Base-by-base conservation (phyloP, 805 yeast genomes). In the Schizosaccharomyces lindneri region DNA sequence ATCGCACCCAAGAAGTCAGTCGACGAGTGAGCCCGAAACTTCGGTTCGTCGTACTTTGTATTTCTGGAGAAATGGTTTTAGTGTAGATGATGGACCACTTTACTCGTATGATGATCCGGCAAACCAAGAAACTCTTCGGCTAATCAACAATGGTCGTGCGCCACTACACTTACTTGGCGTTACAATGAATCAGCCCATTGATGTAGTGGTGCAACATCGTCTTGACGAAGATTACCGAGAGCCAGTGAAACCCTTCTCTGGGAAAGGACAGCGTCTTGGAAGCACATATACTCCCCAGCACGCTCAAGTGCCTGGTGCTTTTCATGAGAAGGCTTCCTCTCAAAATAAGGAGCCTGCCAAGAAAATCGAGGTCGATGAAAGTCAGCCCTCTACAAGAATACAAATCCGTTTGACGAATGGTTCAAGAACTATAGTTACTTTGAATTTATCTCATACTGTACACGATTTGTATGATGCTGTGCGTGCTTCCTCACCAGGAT, bases 51-150 rank as follows among this genome's bases (percentile, higher is more conserved):
- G 97, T 68, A 85, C 85, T 55, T 84, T 93, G 64, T 87, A 95
- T 0, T 90, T 93, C 70, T 93, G 98, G 98, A 84, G 82, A 66
- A 90, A 93, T 68, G 98, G 98, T 1, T 93, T 93, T 73, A 87
- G 87, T 64, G 88, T 93, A 31, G 97, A 93, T 41, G 95, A 89
- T 60, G 97, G 97, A 1, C 80, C 80, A 29, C 76, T 93, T 62
- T 83, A 79, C 70, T 76, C 93, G 63, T 93, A 88, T 70, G 96
- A 90, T 68, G 97, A 93, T 70, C 95, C 95, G 5, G 81, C 79
- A n/a, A 93, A 90, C 70, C 82, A 82, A 59, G 79, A 77, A 55
- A 84, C 86, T 65, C 75, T 93, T 67, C 78, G 81, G 65, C 93
- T 89, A 66, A 78, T 93, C 72, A 85, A 86, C 68, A 78, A 82